Conservation (phyloP, 192 early-diverging fungal species). For the Coemansia sp. region DNA sequence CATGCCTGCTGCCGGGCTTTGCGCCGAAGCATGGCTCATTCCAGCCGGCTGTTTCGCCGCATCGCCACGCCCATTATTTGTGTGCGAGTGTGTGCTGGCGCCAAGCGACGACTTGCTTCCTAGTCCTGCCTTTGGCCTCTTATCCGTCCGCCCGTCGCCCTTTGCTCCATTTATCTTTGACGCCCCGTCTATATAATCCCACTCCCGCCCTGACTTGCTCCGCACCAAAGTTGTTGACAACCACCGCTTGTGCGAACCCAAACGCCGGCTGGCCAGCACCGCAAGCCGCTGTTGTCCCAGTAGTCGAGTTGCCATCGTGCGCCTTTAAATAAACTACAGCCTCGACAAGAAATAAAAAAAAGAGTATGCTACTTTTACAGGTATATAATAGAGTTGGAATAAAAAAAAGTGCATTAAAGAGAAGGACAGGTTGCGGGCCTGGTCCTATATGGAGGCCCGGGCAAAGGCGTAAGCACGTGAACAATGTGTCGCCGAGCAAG, state of each 20-base stretch:
- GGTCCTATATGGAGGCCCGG: no score
- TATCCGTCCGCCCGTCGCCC: background rate
- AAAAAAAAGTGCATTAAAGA: background rate
- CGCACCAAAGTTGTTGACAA: background rate
- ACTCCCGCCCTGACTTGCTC: constrained; percentile 43
- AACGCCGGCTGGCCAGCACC: background rate
- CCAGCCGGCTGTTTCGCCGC: constrained; percentile 9
- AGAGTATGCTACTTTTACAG: constrained; percentile 3
- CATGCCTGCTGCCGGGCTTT: constrained; percentile 20
- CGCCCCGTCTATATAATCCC: constrained; percentile 50
- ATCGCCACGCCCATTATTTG: constrained; percentile 18
- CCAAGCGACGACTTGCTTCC: constrained; percentile 7
- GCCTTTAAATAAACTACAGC: background rate
- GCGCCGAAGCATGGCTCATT: constrained; percentile 1
- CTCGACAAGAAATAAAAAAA: background rate
- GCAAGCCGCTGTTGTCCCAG: constrained; percentile 20
- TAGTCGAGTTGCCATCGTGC: constrained; percentile 27
- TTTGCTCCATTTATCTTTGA: background rate
- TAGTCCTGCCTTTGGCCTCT: background rate
- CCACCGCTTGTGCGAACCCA: background rate
- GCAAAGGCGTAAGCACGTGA: background rate
- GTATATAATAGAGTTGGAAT: background rate
- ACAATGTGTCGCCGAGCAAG: background rate
- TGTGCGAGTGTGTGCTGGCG: constrained; percentile 13
- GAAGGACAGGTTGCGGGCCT: background rate